Evolutionary conservation across 108 stramenopile genomes (phyloP).

Genomic region (Cylindrotheca fusiformis): DNA sequence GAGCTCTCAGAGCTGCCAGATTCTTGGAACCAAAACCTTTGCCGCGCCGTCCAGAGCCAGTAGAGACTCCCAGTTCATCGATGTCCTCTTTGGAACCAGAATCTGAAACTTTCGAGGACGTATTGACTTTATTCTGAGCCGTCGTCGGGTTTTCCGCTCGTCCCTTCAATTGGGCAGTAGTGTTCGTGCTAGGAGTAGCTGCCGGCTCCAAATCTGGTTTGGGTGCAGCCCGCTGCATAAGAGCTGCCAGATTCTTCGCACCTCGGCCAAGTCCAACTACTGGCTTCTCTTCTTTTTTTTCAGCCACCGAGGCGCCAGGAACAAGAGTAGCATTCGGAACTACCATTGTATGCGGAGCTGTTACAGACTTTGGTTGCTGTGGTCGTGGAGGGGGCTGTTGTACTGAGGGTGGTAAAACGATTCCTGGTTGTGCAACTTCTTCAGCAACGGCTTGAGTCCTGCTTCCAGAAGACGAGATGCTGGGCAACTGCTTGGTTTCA

Average conservation of each 20-base stretch:
- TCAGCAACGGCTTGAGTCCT: too few species aligned
- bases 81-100: background rate
- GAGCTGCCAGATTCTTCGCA: constrained; percentile 50
- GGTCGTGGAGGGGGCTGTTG: background rate
- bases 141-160: background rate
- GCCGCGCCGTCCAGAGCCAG: constrained; percentile 21
- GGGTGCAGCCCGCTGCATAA: constrained; percentile 32
- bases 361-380: background rate
- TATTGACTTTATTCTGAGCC: background rate
- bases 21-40: constrained; percentile 46
- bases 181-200: background rate
- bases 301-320: constrained; percentile 2
- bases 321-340: background rate
- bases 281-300: background rate
- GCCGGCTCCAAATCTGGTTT: constrained; percentile 1
- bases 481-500: too few species aligned
- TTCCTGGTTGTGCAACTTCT: background rate
- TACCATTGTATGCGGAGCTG: background rate
- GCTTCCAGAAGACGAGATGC: too few species aligned
- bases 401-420: background rate
- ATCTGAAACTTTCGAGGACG: background rate
- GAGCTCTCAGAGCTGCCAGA: constrained; percentile 39
- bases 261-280: constrained; percentile 40
- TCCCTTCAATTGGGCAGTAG: too few species aligned
- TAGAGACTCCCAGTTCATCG: background rate